Evolutionary conservation across 2,329 filamentous ascomycete species (phyloP).

Genomic region (Xylaria sp.): DNA sequence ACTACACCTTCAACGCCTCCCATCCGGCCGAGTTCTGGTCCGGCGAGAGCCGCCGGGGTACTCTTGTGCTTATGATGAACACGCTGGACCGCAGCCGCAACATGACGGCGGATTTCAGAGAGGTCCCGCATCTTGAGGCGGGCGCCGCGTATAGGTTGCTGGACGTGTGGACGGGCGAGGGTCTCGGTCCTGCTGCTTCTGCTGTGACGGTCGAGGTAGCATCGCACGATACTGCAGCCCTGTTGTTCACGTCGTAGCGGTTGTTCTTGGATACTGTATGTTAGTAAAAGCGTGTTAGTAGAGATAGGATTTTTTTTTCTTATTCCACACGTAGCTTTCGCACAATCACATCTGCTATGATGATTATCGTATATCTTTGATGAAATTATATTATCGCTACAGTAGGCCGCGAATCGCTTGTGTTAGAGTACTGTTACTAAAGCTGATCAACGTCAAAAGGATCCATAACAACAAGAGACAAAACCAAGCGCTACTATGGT

Average conservation of each 20-base stretch:
- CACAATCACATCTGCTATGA: no score
- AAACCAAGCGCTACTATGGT: background rate
- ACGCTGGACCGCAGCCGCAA: conserved; percentile 40
- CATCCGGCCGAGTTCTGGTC: conserved; percentile 58
- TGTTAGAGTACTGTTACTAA: background rate
- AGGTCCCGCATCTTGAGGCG: conserved; percentile 49
- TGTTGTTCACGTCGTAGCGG: conserved; percentile 16
- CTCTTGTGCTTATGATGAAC: conserved; percentile 56
- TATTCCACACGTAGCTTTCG: no score
- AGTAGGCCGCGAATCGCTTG: background rate
- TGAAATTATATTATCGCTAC: background rate
- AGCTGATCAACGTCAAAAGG: background rate
- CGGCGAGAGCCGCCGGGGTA: conserved; percentile 49
- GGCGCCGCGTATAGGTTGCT: conserved; percentile 45
- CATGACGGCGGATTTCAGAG: conserved; percentile 48
- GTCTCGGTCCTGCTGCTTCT: conserved; percentile 39
- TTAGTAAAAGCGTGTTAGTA: no score
- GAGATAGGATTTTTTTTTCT: no score
- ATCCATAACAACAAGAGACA: no score
- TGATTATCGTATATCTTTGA: background rate
- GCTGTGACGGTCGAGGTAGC: conserved; percentile 14
- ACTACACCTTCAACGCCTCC: conserved; percentile 55
- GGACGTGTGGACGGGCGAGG: conserved; percentile 53
- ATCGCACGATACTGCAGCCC: conserved; percentile 23
- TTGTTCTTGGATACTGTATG: background rate